These are phyloP conservation scores for Leishmania braziliensis DNA, from an alignment of 208 protist species.

Conservation along the genomic window DNA sequence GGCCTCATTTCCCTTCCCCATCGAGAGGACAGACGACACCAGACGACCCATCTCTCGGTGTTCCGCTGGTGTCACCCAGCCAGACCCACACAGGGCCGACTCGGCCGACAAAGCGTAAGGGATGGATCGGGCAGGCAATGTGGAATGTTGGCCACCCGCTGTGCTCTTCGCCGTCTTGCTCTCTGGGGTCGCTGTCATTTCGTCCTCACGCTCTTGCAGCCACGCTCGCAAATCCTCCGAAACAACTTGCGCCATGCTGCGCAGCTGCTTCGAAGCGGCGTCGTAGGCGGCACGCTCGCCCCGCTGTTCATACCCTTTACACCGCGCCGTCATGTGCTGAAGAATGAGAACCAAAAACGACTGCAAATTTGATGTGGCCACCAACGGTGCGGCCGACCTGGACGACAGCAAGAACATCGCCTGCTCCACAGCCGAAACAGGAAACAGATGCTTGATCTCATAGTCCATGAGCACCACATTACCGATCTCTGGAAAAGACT, in stretches of 20 bases:
- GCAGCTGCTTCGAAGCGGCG: slow-evolving; percentile 36
- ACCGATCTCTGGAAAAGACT: slow-evolving; percentile 39
- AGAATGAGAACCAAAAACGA: slow-evolving; percentile 23
- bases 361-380: slow-evolving; percentile 34
- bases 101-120: not conserved
- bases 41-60: slow-evolving; percentile 32
- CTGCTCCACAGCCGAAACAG: slow-evolving; percentile 36
- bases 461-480: slow-evolving; percentile 65
- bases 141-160: not conserved
- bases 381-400: slow-evolving; percentile 44
- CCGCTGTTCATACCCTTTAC: slow-evolving; percentile 24
- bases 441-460: slow-evolving; percentile 46
- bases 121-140: not conserved
- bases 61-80: slow-evolving; percentile 38
- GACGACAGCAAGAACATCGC: slow-evolving; percentile 39
- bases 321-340: slow-evolving; percentile 38
- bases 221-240: slow-evolving; percentile 21
- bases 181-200: slow-evolving; percentile 6
- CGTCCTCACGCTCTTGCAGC: slow-evolving; percentile 20
- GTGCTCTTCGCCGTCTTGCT: not conserved
- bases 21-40: slow-evolving; percentile 31
- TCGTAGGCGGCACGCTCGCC: slow-evolving; percentile 43
- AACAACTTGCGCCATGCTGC: slow-evolving; percentile 9
- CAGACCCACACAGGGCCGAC: slow-evolving; percentile 19
- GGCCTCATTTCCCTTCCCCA: slow-evolving; percentile 14